A percentile compares a stretch with the other conserved stretches of the same genome.
Conservation (phyloP, 2,329 filamentous ascomycete genomes). For the Apiospora malaysiana region DNA sequence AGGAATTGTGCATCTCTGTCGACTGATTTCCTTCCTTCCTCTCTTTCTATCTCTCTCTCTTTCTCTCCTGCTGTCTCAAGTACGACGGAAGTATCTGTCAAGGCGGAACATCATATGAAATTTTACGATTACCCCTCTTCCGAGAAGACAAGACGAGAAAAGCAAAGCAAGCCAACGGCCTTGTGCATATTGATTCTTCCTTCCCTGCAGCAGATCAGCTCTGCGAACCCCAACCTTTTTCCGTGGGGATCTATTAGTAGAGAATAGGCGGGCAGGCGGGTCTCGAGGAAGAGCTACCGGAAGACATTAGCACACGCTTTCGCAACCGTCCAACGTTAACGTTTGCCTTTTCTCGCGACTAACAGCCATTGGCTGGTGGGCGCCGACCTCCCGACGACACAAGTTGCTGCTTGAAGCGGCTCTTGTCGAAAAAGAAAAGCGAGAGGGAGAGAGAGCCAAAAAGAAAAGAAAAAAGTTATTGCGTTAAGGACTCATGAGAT, state of each 20-base stretch:
- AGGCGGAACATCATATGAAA: background rate
- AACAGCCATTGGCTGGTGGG: conserved; percentile 14
- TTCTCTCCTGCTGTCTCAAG: background rate
- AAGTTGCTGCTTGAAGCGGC: conserved; percentile 5
- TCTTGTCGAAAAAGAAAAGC: background rate
- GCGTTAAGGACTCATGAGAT: background rate
- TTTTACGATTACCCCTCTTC: conserved; percentile 9
- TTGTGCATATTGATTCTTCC: background rate
- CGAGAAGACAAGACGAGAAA: background rate
- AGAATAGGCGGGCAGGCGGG: background rate
- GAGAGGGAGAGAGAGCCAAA: too few relatives aligned
- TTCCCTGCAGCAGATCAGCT: conserved; percentile 21
- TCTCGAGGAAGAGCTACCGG: conserved; percentile 10
- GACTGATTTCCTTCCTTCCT: background rate
- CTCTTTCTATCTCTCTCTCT: background rate
- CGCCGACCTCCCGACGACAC: conserved; percentile 10
- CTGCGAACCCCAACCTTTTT: conserved; percentile 18
- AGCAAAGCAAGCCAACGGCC: background rate
- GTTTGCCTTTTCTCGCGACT: conserved; percentile 5
- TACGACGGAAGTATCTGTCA: background rate
- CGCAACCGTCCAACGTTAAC: conserved; percentile 12
- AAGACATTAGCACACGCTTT: conserved; percentile 2
- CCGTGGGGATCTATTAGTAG: background rate
- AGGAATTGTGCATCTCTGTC: background rate
- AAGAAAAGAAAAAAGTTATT: background rate